A percentile compares a stretch with the other conserved stretches of the same genome.
Evolutionary conservation across 1,284 basidiomycete genomes (phyloP).

Genomic region (Apiotrichum mycotoxinovorans): DNA sequence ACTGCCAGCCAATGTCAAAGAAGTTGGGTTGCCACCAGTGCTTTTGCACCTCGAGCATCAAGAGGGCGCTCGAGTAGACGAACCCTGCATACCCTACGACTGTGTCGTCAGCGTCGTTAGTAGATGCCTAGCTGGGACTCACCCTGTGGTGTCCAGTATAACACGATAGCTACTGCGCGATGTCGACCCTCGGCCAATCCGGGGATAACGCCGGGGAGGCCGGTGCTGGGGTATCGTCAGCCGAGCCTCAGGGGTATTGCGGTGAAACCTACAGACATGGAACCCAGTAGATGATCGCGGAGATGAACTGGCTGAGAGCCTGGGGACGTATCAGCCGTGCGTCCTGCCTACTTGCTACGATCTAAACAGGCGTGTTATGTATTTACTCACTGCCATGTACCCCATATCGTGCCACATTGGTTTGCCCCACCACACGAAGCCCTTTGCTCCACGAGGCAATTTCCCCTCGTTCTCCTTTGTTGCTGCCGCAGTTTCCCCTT

Average conservation of each 20-base stretch:
- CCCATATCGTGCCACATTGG: slow-evolving; percentile 8
- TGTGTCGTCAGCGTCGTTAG: slow-evolving; percentile 35
- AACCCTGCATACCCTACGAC: slow-evolving; percentile 61
- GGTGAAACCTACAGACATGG: slow-evolving; percentile 47
- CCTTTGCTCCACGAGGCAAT: background rate
- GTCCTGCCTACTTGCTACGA: too few relatives aligned
- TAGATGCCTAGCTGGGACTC: background rate
- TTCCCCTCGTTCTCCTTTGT: background rate
- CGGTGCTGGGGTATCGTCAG: slow-evolving; percentile 38
- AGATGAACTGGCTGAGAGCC: slow-evolving; percentile 56
- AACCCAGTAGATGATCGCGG: slow-evolving; percentile 61
- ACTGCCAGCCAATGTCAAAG: slow-evolving; percentile 56
- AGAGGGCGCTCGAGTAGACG: slow-evolving; percentile 55
- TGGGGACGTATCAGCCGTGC: background rate
- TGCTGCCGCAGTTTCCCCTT: background rate
- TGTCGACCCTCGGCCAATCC: slow-evolving; percentile 24
- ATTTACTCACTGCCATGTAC: slow-evolving; percentile 2
- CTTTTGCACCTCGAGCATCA: slow-evolving; percentile 59
- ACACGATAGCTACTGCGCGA: slow-evolving; percentile 43
- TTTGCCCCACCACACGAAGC: slow-evolving; percentile 8
- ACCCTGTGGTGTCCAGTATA: slow-evolving; percentile 55
- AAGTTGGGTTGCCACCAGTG: slow-evolving; percentile 54
- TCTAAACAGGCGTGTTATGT: too few relatives aligned
- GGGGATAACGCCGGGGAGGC: slow-evolving; percentile 55
- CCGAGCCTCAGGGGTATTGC: background rate